Percentiles rank a stretch among this genome's conserved stretches.
These are phyloP conservation scores for Colletotrichum sp. DNA, from an alignment of 2,329 filamentous ascomycete species.

Conservation along the genomic window DNA sequence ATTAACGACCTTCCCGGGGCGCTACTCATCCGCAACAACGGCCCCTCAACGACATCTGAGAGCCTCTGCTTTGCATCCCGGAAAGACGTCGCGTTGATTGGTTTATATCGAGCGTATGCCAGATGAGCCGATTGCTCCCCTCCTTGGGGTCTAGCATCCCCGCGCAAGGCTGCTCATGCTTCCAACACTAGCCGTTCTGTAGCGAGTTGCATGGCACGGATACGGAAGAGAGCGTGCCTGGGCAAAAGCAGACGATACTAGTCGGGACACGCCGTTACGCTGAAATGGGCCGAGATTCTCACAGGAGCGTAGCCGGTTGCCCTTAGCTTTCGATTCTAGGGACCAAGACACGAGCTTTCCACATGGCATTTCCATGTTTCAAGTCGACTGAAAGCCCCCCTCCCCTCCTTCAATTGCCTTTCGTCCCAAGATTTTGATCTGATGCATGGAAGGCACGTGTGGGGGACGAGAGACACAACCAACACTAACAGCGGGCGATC, in stretches of 20 bases:
- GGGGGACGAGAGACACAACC: neutral
- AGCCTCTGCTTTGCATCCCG: neutral
- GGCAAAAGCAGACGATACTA: neutral
- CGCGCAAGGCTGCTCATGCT: neutral
- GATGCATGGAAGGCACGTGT: neutral
- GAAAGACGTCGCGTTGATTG: neutral
- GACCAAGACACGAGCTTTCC: neutral
- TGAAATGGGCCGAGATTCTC: neutral
- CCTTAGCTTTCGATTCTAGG: neutral
- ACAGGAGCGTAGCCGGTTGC: neutral
- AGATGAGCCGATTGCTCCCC: neutral
- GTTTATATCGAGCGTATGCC: neutral
- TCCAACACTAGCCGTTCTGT: neutral
- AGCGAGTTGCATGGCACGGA: neutral
- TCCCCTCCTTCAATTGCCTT: neutral
- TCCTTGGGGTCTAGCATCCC: neutral
- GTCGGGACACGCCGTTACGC: neutral
- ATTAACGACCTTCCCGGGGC: neutral
- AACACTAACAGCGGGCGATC: neutral
- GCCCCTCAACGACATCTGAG: neutral
- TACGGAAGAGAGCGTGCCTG: neutral
- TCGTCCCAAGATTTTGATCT: neutral
- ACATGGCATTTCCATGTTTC: neutral
- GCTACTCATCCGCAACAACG: neutral
- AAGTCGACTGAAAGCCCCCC: neutral